Evolutionary conservation across 2,329 filamentous ascomycete species (phyloP), one percentile per base, ranked within the genome.

Genomic region (Lizonia empirigonia): DNA sequence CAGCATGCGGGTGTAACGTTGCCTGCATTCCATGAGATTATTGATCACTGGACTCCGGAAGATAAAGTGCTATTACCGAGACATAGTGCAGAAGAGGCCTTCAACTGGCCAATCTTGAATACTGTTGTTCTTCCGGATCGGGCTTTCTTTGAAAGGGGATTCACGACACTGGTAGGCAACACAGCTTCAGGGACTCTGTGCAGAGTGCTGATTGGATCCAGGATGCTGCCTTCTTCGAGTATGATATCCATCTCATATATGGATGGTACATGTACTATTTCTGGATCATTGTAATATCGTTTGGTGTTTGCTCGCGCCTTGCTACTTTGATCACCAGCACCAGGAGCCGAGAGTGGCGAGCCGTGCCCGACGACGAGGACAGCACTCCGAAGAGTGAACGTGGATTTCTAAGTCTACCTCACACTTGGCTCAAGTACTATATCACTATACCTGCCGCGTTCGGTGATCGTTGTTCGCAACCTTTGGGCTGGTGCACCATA

Each of bases 401-500:
- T 9, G 38, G 37, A 3, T 34, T 53, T 4, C 5, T 50, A 2
- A 58, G 48, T 2, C 15, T 39, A 13, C 46, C 51, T 3, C 38
- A 50, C 15, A 44, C 56, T 4, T 61, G 63, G 36, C 36, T 69
- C 2, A 70, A 64, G 35, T 57, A 57, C 13, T 59, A 77, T 57
- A 37, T 82, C 8, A 69, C 77, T 7, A 63, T 77, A 8, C 76
- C 80, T 4, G 72, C 76, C 1, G 70, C 77, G 0, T 73, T 80
- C 29, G 72, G 74, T 19, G 66, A 72, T 12, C 71, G 74, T 36
- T 74, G 74, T 32, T 74, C 76, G 19, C 73, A 75, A 23, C 65
- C 71, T 0, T 55, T 77, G 1, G 70, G 74, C 6, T 77, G 74
- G 56, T 77, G 74, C 54, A 78, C 76, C 1, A 74, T 82, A 27